phyloP scores from a whole-genome alignment of 2,329 filamentous ascomycete genomes.

The Sarocladium brachiariae region DNA sequence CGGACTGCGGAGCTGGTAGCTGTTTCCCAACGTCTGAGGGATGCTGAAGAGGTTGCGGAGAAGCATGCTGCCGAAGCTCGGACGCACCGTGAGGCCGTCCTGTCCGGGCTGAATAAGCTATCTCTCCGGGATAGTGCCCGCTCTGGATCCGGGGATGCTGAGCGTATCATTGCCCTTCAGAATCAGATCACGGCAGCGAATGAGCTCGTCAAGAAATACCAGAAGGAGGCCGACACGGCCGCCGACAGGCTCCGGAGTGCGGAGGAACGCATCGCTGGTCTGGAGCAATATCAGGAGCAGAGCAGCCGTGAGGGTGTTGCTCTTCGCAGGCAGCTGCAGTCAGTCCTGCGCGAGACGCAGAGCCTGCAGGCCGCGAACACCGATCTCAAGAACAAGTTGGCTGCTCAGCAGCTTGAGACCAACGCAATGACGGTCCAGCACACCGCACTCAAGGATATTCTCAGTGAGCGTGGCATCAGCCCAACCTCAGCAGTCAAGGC shows the following conservation, averaged over 20 bases:
- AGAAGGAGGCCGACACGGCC: constrained; percentile 77
- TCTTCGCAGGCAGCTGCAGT: constrained; percentile 84
- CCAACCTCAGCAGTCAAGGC: constrained; percentile 65
- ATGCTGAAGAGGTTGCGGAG: constrained; percentile 82
- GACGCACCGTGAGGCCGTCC: constrained; percentile 74
- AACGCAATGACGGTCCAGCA: constrained; percentile 91
- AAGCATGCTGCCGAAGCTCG: constrained; percentile 82
- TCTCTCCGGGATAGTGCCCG: constrained; percentile 44
- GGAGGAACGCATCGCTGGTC: constrained; percentile 85
- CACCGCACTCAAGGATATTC: constrained; percentile 84
- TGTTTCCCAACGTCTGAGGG: constrained; percentile 65
- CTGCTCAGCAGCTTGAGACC: constrained; percentile 84
- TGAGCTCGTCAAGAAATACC: constrained; percentile 76
- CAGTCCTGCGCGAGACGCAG: constrained; percentile 75
- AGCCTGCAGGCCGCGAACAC: constrained; percentile 72
- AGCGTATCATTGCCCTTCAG: constrained; percentile 68
- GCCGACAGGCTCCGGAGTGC: constrained; percentile 85
- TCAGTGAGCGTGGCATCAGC: constrained; percentile 82
- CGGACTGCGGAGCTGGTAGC: constrained; percentile 70
- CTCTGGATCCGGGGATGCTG: constrained; percentile 43
- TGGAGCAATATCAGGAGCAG: constrained; percentile 97
- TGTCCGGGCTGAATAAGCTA: constrained; percentile 75
- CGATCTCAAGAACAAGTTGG: constrained; percentile 74
- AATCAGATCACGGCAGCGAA: constrained; percentile 74
- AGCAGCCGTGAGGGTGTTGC: constrained; percentile 86